Evolutionary conservation across 1,284 basidiomycete genomes (phyloP).

Genomic region (Heterobasidion occidentale): DNA sequence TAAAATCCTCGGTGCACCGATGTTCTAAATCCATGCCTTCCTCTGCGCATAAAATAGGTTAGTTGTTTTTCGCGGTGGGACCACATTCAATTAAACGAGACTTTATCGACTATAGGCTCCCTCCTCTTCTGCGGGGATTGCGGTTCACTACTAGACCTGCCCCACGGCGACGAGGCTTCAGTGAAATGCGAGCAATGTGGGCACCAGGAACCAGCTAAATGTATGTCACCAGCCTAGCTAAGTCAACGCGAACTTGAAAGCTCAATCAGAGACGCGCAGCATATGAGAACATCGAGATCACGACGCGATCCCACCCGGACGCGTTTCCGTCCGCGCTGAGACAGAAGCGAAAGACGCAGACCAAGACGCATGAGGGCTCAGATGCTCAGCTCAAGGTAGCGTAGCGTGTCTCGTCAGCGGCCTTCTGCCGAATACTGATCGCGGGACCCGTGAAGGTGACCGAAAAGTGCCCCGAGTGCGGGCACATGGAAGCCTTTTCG

Average conservation of each 20-base stretch:
- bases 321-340: conserved; percentile 89
- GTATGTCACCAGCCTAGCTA: conserved; percentile 36
- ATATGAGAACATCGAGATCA: conserved; percentile 88
- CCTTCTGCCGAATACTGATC: too few relatives aligned
- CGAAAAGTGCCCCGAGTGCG: conserved; percentile 90
- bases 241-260: too few relatives aligned
- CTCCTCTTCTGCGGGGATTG: conserved; percentile 92
- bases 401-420: too few relatives aligned
- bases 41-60: background rate
- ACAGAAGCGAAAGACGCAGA: conserved; percentile 89
- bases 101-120: conserved; percentile 50
- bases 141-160: conserved; percentile 83
- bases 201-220: conserved; percentile 78
- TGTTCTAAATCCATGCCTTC: background rate
- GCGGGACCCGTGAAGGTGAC: conserved; percentile 50
- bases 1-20: background rate
- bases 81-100: background rate
- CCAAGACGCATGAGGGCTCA: conserved; percentile 69
- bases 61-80: background rate
- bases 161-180: conserved; percentile 67
- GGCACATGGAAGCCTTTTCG: conserved; percentile 72
- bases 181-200: conserved; percentile 88
- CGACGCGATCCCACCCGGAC: conserved; percentile 85
- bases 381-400: conserved; percentile 67
- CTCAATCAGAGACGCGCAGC: conserved; percentile 39